Conservation (phyloP, 257 asterid genomes). For the Ajuga chamaepitys region DNA sequence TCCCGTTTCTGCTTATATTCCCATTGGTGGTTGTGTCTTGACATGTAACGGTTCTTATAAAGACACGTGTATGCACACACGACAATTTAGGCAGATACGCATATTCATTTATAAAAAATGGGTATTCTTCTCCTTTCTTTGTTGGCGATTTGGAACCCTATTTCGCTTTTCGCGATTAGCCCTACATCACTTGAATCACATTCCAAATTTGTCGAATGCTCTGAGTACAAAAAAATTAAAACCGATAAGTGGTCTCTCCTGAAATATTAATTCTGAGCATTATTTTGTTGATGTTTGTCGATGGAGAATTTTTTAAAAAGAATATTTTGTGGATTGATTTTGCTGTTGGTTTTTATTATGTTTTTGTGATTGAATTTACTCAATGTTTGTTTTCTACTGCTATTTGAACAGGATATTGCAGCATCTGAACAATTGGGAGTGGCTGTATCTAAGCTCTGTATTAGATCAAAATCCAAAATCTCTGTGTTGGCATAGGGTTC, state of each 20-base stretch:
- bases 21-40: too few relatives aligned
- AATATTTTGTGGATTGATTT: too few relatives aligned
- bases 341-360: too few relatives aligned
- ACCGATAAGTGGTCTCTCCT: not conserved
- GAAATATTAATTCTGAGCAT: not conserved
- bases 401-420: not conserved
- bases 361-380: too few relatives aligned
- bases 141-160: slow-evolving; percentile 21
- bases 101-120: not conserved
- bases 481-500: slow-evolving; percentile 10
- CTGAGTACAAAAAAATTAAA: not conserved
- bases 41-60: not conserved
- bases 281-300: not conserved
- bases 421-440: not conserved
- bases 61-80: not conserved
- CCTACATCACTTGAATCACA: not conserved
- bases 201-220: slow-evolving; percentile 2
- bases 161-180: not conserved
- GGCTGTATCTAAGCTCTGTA: slow-evolving; percentile 2
- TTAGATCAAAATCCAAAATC: not conserved
- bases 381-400: not conserved
- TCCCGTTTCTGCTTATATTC: too few relatives aligned
- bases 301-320: not conserved
- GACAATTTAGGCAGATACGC: not conserved
- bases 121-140: slow-evolving; percentile 16